A percentile compares a stretch with the other conserved stretches of the same genome.
Conservation (phyloP, 176 grass and related monocot species). For the Oryza glumipatula region DNA sequence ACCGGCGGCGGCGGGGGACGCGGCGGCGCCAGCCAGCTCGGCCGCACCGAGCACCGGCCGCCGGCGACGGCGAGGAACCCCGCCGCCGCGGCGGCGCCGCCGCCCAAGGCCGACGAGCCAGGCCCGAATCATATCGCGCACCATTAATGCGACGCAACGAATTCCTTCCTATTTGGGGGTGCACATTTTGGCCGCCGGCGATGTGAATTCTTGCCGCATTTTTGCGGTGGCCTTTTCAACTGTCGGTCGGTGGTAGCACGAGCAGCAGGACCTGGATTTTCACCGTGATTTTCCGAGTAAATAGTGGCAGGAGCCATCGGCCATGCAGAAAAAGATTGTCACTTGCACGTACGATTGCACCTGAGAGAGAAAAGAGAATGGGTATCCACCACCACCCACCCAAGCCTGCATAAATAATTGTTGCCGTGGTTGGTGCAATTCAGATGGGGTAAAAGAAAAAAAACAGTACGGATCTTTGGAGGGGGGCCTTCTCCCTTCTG, state of each 20-base stretch:
- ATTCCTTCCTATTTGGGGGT: neutral
- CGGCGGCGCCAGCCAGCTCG: slow-evolving; percentile 46
- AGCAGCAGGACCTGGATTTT: neutral
- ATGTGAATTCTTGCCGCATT: slow-evolving; percentile 7
- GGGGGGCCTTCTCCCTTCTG: neutral
- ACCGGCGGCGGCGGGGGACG: slow-evolving; percentile 14
- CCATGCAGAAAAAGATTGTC: slow-evolving; percentile 5
- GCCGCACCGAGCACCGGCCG: slow-evolving; percentile 53
- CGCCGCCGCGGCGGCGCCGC: neutral
- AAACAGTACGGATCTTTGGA: neutral
- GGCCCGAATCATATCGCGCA: neutral
- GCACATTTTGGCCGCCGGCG: neutral
- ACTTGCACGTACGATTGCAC: no score
- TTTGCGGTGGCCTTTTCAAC: slow-evolving; percentile 11
- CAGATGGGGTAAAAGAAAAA: neutral
- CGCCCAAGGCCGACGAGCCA: slow-evolving; percentile 16
- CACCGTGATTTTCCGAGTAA: neutral
- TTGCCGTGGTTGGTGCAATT: slow-evolving; percentile 40
- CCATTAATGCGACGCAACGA: neutral
- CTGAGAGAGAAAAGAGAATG: no score
- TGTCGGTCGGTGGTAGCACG: slow-evolving; percentile 43
- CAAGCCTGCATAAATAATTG: neutral
- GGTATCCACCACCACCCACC: no score
- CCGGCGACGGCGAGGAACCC: neutral
- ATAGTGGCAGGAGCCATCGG: slow-evolving; percentile 26